Percentiles rank a stretch among this genome's conserved stretches.
Conservation (phyloP, 2,329 filamentous ascomycete species). For the Aspergillus fructus region DNA sequence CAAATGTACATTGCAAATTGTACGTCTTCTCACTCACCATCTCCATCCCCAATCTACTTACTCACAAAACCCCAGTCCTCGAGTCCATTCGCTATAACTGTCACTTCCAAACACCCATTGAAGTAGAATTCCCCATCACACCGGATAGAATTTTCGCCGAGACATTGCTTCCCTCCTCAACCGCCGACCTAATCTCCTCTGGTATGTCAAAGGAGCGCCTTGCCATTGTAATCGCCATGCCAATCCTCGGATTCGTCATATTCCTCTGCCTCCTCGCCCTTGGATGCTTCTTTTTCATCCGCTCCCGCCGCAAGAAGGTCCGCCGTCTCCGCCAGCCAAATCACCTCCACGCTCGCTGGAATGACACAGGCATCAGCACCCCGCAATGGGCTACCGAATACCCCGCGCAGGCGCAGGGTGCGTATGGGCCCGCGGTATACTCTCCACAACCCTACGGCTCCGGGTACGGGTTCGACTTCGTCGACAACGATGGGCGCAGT, state of each 20-base stretch:
- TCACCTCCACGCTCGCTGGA: slow-evolving; percentile 36
- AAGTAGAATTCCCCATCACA: slow-evolving; percentile 40
- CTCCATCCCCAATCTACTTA: neutral
- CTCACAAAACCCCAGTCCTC: slow-evolving; percentile 33
- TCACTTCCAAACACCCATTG: slow-evolving; percentile 37
- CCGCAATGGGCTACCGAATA: slow-evolving; percentile 28
- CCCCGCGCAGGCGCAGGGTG: slow-evolving; percentile 15
- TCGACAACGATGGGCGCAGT: slow-evolving; percentile 28
- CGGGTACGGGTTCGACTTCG: slow-evolving; percentile 21
- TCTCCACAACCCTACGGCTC: slow-evolving; percentile 11
- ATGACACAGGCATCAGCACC: slow-evolving; percentile 33
- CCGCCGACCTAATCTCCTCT: slow-evolving; percentile 21
- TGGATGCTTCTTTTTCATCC: slow-evolving; percentile 45
- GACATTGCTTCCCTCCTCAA: slow-evolving; percentile 36
- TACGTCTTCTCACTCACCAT: slow-evolving; percentile 26
- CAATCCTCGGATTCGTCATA: slow-evolving; percentile 44
- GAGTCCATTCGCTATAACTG: slow-evolving; percentile 49
- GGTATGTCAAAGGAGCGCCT: slow-evolving; percentile 30
- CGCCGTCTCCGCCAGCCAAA: slow-evolving; percentile 26
- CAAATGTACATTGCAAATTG: slow-evolving; percentile 46
- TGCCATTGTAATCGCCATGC: slow-evolving; percentile 43
- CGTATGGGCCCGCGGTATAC: slow-evolving; percentile 13
- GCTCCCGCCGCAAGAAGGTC: slow-evolving; percentile 40
- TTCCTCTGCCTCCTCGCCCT: slow-evolving; percentile 30
- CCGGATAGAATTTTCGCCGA: slow-evolving; percentile 43